Conservation (phyloP, 2,329 filamentous ascomycete species). For the Phialophora expanda region DNA sequence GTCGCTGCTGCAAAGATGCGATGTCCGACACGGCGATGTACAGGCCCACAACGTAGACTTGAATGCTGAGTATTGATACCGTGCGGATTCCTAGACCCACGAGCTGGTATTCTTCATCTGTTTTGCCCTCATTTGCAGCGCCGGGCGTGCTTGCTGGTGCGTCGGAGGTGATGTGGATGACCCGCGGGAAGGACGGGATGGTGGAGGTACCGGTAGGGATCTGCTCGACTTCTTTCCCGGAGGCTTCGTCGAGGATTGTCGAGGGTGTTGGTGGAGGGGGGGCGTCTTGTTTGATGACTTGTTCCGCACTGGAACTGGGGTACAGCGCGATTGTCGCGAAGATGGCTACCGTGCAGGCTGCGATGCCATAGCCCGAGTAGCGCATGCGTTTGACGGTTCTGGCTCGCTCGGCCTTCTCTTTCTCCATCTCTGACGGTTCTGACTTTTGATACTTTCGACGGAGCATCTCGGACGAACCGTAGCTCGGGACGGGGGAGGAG, state of each 20-base stretch:
- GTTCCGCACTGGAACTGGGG: constrained; percentile 27
- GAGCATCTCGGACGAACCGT: constrained; percentile 36
- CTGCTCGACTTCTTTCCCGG: constrained; percentile 68
- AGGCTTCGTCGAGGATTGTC: constrained; percentile 42
- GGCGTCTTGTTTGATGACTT: constrained; percentile 48
- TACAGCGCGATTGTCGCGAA: constrained; percentile 46
- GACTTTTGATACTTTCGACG: constrained; percentile 33
- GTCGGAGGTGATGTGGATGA: constrained; percentile 64
- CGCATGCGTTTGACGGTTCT: constrained; percentile 33
- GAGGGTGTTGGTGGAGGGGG: constrained; percentile 46
- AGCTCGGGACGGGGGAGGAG: constrained; percentile 22
- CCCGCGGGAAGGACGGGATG: constrained; percentile 79
- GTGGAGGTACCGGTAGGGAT: constrained; percentile 80
- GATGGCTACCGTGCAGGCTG: constrained; percentile 48
- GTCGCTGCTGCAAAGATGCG: constrained; percentile 74
- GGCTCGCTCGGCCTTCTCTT: constrained; percentile 32
- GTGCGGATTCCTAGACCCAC: constrained; percentile 86
- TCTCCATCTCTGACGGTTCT: constrained; percentile 6
- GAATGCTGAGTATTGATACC: constrained; percentile 85
- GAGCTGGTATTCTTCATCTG: constrained; percentile 76
- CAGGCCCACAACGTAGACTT: constrained; percentile 93
- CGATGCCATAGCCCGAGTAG: constrained; percentile 44
- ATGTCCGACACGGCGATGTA: constrained; percentile 88
- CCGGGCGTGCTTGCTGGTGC: constrained; percentile 47
- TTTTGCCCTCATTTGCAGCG: constrained; percentile 45